A percentile compares a stretch with the other conserved stretches of the same genome.
phyloP scores from a whole-genome alignment of 2,329 filamentous ascomycete species.

The Colletotrichum ledebouriae region DNA sequence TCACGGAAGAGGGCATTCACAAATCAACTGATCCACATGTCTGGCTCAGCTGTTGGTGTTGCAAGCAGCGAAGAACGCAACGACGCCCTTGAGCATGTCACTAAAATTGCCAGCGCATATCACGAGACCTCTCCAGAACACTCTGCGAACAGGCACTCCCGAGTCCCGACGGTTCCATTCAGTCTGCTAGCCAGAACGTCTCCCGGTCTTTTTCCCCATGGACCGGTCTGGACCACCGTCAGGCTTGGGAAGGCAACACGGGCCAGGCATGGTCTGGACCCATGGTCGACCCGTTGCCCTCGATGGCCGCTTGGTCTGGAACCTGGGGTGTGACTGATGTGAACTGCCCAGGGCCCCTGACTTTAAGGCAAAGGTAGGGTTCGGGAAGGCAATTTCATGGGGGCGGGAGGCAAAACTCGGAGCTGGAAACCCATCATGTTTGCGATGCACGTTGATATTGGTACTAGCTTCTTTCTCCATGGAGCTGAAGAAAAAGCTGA shows the following conservation, averaged over 20 bases:
- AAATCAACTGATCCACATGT: rapidly evolving
- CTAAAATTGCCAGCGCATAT: neutral
- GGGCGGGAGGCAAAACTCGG: neutral
- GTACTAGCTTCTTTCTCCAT: neutral
- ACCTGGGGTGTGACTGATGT: neutral
- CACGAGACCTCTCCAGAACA: neutral
- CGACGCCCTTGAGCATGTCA: neutral
- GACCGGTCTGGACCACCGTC: slow-evolving; percentile 26
- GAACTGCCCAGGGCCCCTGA: slow-evolving; percentile 3
- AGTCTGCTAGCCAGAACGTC: neutral
- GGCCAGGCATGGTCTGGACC: slow-evolving; percentile 30
- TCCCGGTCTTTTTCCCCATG: neutral
- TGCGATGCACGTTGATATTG: neutral
- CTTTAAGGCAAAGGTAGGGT: neutral
- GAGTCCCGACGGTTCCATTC: neutral
- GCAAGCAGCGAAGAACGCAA: neutral
- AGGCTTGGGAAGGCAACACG: neutral
- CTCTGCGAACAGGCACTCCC: no score
- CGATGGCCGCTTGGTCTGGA: neutral
- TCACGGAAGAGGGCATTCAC: slow-evolving; percentile 4
- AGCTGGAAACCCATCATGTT: neutral
- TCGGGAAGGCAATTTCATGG: neutral
- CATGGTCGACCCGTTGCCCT: neutral
- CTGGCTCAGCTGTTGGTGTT: neutral
- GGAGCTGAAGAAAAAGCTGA: slow-evolving; percentile 13